Percentiles rank a stretch among this genome's conserved stretches.
These are phyloP conservation scores for Phytophthora nicotianae DNA, from an alignment of 352 stramenopile species.

Conservation along the genomic window DNA sequence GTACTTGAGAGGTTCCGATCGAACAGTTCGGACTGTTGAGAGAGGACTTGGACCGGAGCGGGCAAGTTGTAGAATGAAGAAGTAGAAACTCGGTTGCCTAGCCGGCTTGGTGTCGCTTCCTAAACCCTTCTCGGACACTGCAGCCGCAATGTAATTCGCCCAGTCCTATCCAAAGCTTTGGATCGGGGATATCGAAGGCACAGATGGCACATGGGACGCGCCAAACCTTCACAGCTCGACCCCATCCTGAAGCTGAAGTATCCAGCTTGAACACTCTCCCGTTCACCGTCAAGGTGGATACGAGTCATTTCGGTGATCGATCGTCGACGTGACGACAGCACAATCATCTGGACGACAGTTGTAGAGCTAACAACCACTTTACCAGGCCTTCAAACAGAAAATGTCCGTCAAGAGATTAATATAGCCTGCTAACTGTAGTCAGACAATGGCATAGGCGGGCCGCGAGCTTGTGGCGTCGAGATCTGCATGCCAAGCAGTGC, in stretches of 20 bases:
- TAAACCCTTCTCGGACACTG: slow-evolving; percentile 6
- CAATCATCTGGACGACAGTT: slow-evolving; percentile 9
- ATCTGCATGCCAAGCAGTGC: too few species aligned
- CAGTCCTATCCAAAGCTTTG: slow-evolving; percentile 22
- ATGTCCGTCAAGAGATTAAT: neutral
- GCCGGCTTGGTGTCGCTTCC: neutral
- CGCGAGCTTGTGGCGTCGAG: slow-evolving; percentile 2
- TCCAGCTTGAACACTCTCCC: slow-evolving; percentile 6
- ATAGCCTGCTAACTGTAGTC: slow-evolving; percentile 15
- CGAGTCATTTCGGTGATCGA: slow-evolving; percentile 30
- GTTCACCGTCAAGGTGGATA: neutral
- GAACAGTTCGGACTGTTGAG: slow-evolving; percentile 27
- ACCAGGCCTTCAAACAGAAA: neutral
- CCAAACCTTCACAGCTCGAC: slow-evolving; percentile 1
- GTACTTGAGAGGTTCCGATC: slow-evolving; percentile 13
- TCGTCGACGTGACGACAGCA: slow-evolving; percentile 11
- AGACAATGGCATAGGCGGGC: neutral
- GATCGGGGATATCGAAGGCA: slow-evolving; percentile 26
- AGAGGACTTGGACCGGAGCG: slow-evolving; percentile 29
- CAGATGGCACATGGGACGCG: slow-evolving; percentile 14
- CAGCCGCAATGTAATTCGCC: slow-evolving; percentile 22
- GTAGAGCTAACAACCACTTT: neutral
- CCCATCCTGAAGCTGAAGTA: slow-evolving; percentile 25
- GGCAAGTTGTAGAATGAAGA: slow-evolving; percentile 38
- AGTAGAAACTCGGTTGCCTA: neutral